Evolutionary conservation across 106 monocot genomes (phyloP), one percentile per base, ranked within the genome.

Genomic region (Platanthera guangdongensis): DNA sequence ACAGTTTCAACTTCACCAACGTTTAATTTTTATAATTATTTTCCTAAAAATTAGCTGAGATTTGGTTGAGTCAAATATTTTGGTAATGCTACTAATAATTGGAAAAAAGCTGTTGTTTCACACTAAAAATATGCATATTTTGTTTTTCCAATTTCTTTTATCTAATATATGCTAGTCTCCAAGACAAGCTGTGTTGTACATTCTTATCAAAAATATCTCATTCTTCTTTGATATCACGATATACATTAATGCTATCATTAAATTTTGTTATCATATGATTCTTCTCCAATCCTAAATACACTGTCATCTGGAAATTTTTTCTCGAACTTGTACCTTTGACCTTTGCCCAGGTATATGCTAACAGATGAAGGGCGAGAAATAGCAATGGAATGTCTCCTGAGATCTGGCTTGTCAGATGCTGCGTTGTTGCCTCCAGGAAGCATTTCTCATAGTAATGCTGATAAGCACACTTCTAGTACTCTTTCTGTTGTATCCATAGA

Each of bases 351-450:
- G 76, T 95, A 89, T 75, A 90, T 95, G 95, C 75, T 95, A 81
- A 95, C 95, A 74, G 79, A 93, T 78, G 92, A 95, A 87, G 95
- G 95, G 8, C 75, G 80, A 68, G 87, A 85, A 74, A 77, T 83
- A 76, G 95, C 95, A 63, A 75, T 80, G 76, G 95, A 95, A 68
- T 93, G 95, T 79, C 81, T 95, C 46, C 39, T 80, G 53, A 85
- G 95, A 78, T 93, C 92, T 84, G 90, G 90, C 21, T 80, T 93
- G 79, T 73, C 52, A 67, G 88, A 82, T 85, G 78, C 84, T 75
- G 77, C 30, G 54, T 47, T 15, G 4, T 22, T 72, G 39, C 57
- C 48, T 77, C 28, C 47, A 16, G 73, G 52, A 69, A 57, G 54
- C 52, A 67, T 55, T 84, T 76, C 83, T 70, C 30, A 59, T 15